Percentiles rank a stretch among this genome's conserved stretches.
Conservation (phyloP, 2,329 filamentous ascomycete species). For the Pseudogymnoascus sp. region DNA sequence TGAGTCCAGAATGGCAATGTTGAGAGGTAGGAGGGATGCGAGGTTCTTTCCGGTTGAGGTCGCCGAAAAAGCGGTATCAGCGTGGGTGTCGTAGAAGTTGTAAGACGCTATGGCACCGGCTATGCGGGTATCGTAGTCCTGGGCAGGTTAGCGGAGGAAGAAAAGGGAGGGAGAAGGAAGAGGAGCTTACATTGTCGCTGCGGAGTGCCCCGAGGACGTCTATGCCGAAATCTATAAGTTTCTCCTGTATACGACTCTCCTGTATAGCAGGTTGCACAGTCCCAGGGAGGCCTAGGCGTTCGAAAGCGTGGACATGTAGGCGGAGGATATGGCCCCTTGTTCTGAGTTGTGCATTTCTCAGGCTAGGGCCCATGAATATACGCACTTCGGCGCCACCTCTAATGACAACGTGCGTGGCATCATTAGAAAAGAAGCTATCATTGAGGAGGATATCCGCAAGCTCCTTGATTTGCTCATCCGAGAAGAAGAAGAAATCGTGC, state of each 20-base stretch:
- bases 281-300: neutral
- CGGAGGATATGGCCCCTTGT: neutral
- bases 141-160: conserved; percentile 5
- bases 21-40: conserved; percentile 42
- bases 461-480: conserved; percentile 27
- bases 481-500: conserved; percentile 24
- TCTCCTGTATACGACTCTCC: neutral
- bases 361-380: neutral
- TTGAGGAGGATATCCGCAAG: conserved; percentile 19
- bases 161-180: neutral
- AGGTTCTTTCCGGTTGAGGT: conserved; percentile 21
- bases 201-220: neutral
- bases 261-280: neutral
- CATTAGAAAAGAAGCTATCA: neutral
- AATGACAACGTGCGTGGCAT: neutral
- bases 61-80: conserved; percentile 19
- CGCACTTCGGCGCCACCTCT: neutral
- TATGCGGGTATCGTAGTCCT: conserved; percentile 59
- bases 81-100: conserved; percentile 36
- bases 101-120: conserved; percentile 49
- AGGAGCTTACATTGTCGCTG: neutral
- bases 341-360: neutral
- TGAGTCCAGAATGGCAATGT: conserved; percentile 63
- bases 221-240: neutral
- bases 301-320: neutral